Evolutionary conservation across 768 basidiomycete species (phyloP), one percentile per base, ranked within the genome.

Genomic region (Agaricus blazei): DNA sequence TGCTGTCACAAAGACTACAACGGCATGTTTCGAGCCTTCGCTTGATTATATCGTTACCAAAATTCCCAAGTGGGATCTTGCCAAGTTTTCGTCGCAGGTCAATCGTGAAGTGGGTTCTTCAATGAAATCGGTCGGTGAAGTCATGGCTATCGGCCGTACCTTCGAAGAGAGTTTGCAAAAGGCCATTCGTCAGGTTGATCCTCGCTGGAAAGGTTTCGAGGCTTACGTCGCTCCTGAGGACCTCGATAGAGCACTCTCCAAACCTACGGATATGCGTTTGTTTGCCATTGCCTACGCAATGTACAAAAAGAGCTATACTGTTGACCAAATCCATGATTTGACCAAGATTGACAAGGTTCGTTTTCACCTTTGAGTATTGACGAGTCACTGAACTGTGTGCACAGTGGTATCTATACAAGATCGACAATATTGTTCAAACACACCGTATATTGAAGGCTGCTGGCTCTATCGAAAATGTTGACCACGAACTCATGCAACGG

Each of bases 101-200:
- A 86, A 96, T 67, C 87, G 96, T 59, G 86, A 93, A 67, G 85
- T 98, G 51, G 97, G 96, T 26, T 98, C 95, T 2, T 84, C 96
- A 15, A 98, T 99, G 97, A 99, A 99, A 73, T 94, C 92, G 14
- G 97, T 99, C 52, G 97, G 97, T 52, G 97, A 99, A 71, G 96
- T 99, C 66, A 99, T 99, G 97, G 96, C 96, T 62, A 98, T 99
- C 63, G 97, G 97, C 37, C 88, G 97, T 61, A 99, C 97, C 1
- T 99, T 98, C 63, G 97, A 99, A 72, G 97, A 99, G 70, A 93
- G 90, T 65, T 77, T 99, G 65, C 97, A 98, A 69, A 99, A 99
- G 73, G 97, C 97, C 47, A 90, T 99, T 58, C 88, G 97, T 59
- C 93, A 97, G 76, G 90, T 98, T 37, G 96, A 98, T 69, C 97